These are phyloP conservation scores for Penicillium sp. DNA, from an alignment of 2,329 filamentous ascomycete genomes.

Conservation along the genomic window DNA sequence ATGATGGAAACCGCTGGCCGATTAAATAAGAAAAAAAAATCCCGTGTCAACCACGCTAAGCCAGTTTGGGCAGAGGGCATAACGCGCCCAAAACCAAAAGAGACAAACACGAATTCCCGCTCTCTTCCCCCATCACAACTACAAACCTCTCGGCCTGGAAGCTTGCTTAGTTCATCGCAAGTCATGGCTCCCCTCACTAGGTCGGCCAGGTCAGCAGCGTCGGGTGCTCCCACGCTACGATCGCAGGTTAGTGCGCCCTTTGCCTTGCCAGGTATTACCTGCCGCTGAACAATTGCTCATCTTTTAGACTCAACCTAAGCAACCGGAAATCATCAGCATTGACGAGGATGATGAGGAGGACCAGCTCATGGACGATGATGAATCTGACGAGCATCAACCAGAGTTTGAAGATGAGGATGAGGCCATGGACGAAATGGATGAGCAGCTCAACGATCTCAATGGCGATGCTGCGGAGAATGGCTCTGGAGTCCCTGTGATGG, in stretches of 20 bases:
- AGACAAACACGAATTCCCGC: conserved; percentile 35
- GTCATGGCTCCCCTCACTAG: conserved; percentile 47
- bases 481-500: conserved; percentile 34
- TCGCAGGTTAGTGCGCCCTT: conserved; percentile 24
- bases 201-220: conserved; percentile 34
- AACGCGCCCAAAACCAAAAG: conserved; percentile 41
- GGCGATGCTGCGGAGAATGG: conserved; percentile 35
- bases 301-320: conserved; percentile 26
- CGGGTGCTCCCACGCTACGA: conserved; percentile 10
- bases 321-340: conserved; percentile 46
- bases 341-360: conserved; percentile 41
- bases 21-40: conserved; percentile 30
- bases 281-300: conserved; percentile 20
- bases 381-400: conserved; percentile 32
- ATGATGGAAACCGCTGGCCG: conserved; percentile 34
- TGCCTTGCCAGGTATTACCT: conserved; percentile 10
- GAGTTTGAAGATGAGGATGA: conserved; percentile 31
- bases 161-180: conserved; percentile 7
- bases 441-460: conserved; percentile 35
- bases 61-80: conserved; percentile 27
- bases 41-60: conserved; percentile 39
- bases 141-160: background rate
- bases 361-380: conserved; percentile 35
- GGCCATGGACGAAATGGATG: conserved; percentile 32
- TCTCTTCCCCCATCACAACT: conserved; percentile 27